phyloP scores from a whole-genome alignment of 164 flowering plant genomes.

The Warburgia ugandensis region DNA sequence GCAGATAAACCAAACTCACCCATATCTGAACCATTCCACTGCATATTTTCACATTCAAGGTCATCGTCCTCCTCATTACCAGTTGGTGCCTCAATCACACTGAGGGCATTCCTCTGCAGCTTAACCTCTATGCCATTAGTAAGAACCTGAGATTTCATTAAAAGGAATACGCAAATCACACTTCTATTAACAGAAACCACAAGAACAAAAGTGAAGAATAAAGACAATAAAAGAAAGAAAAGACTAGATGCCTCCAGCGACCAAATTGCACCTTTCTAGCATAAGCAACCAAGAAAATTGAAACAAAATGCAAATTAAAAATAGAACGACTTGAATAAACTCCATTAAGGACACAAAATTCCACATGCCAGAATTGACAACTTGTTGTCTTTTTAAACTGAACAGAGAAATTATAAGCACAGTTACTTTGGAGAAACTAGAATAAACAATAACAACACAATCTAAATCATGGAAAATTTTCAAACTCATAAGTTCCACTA shows the following conservation, averaged over 20 bases:
- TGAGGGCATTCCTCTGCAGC: constrained; percentile 93
- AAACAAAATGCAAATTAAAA: neutral
- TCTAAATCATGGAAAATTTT: too few species aligned
- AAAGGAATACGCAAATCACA: neutral
- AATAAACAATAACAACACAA: too few species aligned
- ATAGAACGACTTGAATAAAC: neutral
- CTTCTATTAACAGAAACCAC: constrained; percentile 4
- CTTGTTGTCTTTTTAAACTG: too few species aligned
- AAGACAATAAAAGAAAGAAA: neutral
- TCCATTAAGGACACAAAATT: neutral
- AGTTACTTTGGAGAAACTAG: too few species aligned
- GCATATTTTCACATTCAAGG: constrained; percentile 61
- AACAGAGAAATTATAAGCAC: too few species aligned
- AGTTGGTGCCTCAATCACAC: constrained; percentile 89
- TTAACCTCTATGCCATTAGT: constrained; percentile 97
- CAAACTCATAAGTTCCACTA: too few species aligned
- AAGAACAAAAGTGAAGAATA: neutral
- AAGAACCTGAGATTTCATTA: constrained; percentile 50
- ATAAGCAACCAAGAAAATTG: neutral
- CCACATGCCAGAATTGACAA: too few species aligned
- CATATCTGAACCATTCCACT: constrained; percentile 72
- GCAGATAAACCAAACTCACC: constrained; percentile 29
- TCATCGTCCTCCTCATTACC: constrained; percentile 89
- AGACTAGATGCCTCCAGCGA: neutral
- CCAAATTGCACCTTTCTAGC: neutral